A percentile compares a stretch with the other conserved stretches of the same genome.
These are phyloP conservation scores for Sclerotinia spermophila DNA, from an alignment of 2,329 filamentous ascomycete genomes.

Conservation along the genomic window DNA sequence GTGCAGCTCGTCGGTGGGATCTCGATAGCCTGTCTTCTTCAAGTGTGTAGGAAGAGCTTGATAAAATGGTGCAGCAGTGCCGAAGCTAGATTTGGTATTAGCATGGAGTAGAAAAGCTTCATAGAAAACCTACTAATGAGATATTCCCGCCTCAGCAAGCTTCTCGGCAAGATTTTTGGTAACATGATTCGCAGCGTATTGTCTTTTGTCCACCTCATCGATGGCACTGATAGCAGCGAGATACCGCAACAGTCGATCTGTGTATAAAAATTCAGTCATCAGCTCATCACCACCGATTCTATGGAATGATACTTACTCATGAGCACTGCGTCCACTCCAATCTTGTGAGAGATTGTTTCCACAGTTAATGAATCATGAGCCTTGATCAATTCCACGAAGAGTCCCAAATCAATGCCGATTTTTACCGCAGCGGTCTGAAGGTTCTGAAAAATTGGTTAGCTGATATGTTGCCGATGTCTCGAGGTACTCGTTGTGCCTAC, in stretches of 20 bases:
- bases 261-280: no score
- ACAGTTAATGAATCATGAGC: background rate
- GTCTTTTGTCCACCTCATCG: background rate
- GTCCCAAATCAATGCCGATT: background rate
- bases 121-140: background rate
- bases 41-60: background rate
- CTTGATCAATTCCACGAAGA: background rate
- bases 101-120: no score
- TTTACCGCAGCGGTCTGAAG: background rate
- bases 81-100: no score
- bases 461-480: no score
- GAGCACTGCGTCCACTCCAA: background rate
- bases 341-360: background rate
- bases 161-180: background rate
- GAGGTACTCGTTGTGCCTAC: background rate
- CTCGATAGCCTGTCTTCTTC: background rate
- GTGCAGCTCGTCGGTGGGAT: background rate
- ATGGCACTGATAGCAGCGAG: background rate
- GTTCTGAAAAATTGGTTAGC: background rate
- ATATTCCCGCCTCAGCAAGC: background rate
- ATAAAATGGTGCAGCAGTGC: background rate
- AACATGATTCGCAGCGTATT: slow-evolving; percentile 1
- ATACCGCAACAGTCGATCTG: slow-evolving; percentile 12
- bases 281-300: no score
- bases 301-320: no score